Evolutionary conservation across 306 rosid genomes (phyloP), one percentile per base, ranked within the genome.

Genomic region (Quercus cerris): DNA sequence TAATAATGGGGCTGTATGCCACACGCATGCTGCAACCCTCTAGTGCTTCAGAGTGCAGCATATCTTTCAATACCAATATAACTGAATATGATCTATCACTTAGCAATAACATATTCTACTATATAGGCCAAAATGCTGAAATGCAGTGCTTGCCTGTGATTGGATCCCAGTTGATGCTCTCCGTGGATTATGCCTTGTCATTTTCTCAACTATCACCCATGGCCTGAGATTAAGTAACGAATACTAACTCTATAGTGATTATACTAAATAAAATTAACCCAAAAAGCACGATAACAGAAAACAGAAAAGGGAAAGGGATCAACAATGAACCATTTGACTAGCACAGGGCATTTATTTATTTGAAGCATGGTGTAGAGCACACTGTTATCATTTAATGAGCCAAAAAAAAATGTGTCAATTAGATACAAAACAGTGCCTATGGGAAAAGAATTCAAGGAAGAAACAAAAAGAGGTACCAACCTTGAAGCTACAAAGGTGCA

Each of bases 161-260:
- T 82, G 67, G 77, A 83, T 70, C 74, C 89, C 87, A 10, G 85
- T 73, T 67, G 91, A 81, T 75, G 86, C 86, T 72, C 74, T 77
- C 17, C 84, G 78, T 6, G 77, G 23, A 69, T 84, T 71, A 27
- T 46, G 82, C 52, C 91, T 84, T 1, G 73, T 74, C 61, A 77
- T 14, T 78, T 72, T 82, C 59, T 86, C 93, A 33, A 81, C 82
- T 58, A 91, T 63, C 56, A 89, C 89, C 97, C 91, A 94, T 28
- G 98, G 98, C 89, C 97, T 94, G 92, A 77, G 84, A 84, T 15
- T 68, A 66, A 74, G 56, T 19, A 62, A 80, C 20, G 58, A 80
- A 56, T 74, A 57, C 54, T 46, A 72, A 72, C 33, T 54, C 28
- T 80, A 28, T 75, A 74, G 77, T 14, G 56, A 71, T 28, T 27